Evolutionary conservation across 768 basidiomycete genomes (phyloP).

Genomic region (Panaeolus cyanescens): DNA sequence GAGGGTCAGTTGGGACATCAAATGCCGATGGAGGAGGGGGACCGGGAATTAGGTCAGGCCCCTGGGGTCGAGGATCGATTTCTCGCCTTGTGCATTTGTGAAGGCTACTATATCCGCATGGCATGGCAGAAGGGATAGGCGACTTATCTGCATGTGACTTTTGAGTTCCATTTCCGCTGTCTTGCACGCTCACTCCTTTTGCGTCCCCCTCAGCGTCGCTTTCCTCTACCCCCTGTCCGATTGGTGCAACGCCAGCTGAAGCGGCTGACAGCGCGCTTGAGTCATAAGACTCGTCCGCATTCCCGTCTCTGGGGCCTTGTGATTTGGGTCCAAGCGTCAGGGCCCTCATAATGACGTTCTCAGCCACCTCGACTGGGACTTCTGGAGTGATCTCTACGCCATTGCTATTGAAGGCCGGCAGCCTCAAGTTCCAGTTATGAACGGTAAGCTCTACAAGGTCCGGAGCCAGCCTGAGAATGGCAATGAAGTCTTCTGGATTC

Average conservation of each 20-base stretch:
- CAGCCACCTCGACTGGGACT: slow-evolving; percentile 12
- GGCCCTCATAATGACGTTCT: slow-evolving; percentile 23
- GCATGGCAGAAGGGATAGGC: neutral
- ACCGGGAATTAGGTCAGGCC: neutral
- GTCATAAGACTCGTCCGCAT: neutral
- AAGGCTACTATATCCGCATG: neutral
- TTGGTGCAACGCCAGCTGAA: neutral
- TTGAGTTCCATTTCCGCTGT: neutral
- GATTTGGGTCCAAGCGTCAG: slow-evolving; percentile 16
- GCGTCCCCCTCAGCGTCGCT: neutral
- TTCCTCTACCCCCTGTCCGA: neutral
- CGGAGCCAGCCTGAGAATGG: slow-evolving; percentile 22
- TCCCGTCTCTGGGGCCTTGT: neutral
- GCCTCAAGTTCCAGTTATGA: slow-evolving; percentile 23
- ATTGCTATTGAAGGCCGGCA: slow-evolving; percentile 5
- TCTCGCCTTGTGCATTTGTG: neutral
- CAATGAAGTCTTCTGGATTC: slow-evolving; percentile 21
- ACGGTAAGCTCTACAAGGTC: slow-evolving; percentile 22
- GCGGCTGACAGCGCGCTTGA: neutral
- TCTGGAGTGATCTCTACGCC: neutral
- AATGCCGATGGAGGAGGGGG: neutral
- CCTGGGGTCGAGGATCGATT: neutral
- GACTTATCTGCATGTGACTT: neutral
- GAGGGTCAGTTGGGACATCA: neutral
- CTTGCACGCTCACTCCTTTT: neutral